These are phyloP conservation scores for Stagonosporopsis chrysanthemi DNA, from an alignment of 2,329 filamentous ascomycete species.

Conservation along the genomic window DNA sequence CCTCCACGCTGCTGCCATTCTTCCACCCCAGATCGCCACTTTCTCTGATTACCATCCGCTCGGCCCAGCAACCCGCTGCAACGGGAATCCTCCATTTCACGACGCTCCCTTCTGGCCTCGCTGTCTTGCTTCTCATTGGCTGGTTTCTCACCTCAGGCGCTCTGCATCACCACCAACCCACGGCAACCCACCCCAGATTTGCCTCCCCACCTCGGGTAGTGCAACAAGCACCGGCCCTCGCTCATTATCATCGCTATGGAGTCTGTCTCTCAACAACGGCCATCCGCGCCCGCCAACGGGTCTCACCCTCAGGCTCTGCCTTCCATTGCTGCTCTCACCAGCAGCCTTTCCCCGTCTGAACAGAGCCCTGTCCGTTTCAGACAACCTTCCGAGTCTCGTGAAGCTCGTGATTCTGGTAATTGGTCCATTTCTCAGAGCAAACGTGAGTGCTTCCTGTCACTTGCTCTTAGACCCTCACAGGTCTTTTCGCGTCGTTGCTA, in stretches of 20 bases:
- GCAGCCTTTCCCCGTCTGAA: constrained; percentile 41
- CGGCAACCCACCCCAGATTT: constrained; percentile 19
- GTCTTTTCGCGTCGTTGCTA: constrained; percentile 12
- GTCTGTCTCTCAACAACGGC: constrained; percentile 38
- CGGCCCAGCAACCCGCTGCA: constrained; percentile 17
- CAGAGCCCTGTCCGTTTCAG: constrained; percentile 43
- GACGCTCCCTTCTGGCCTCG: constrained; percentile 16
- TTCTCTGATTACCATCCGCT: constrained; percentile 18
- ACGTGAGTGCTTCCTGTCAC: constrained; percentile 49
- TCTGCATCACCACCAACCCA: constrained; percentile 35
- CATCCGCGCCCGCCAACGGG: constrained; percentile 28
- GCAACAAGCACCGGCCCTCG: constrained; percentile 16
- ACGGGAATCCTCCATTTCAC: constrained; percentile 14
- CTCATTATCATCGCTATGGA: constrained; percentile 37
- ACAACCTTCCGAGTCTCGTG: constrained; percentile 54
- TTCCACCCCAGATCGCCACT: constrained; percentile 13
- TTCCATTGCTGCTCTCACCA: constrained; percentile 50
- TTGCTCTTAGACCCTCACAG: constrained; percentile 5
- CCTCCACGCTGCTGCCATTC: constrained; percentile 30
- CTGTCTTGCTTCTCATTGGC: constrained; percentile 33
- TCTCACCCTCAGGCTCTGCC: constrained; percentile 49
- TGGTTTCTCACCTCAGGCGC: constrained; percentile 24
- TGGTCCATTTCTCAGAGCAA: constrained; percentile 67
- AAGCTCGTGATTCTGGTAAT: constrained; percentile 65
- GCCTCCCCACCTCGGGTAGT: constrained; percentile 17